phyloP scores from a whole-genome alignment of 2,329 filamentous ascomycete species.

The Trichoderma sp. region DNA sequence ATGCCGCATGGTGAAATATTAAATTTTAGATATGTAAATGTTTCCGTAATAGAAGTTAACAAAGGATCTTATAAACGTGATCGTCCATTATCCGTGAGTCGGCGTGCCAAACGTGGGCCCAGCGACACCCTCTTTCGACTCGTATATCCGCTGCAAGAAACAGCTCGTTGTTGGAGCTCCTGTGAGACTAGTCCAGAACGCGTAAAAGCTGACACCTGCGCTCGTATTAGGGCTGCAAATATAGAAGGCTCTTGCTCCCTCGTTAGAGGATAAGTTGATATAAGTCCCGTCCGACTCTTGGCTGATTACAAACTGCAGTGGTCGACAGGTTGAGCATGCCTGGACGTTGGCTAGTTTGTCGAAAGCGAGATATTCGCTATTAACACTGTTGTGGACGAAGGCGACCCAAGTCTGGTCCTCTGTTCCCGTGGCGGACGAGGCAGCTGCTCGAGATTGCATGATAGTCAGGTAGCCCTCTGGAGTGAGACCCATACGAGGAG shows the following conservation, averaged over 20 bases:
- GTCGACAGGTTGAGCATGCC: constrained; percentile 9
- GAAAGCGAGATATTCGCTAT: neutral
- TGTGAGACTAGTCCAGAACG: constrained; percentile 4
- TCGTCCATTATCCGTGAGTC: neutral
- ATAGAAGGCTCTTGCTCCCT: constrained; percentile 1
- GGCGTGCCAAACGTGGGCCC: constrained; percentile 10
- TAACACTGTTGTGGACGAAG: neutral
- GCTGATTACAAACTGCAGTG: neutral
- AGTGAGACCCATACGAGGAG: constrained; percentile 16
- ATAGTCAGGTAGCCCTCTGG: constrained; percentile 3
- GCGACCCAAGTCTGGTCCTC: constrained; percentile 8
- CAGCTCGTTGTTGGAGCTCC: neutral
- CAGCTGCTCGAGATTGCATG: constrained; percentile 7
- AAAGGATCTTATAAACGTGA: too few species aligned
- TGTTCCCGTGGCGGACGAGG: constrained; percentile 1
- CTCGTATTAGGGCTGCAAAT: neutral
- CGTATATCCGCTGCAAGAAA: constrained; percentile 15
- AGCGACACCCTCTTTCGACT: constrained; percentile 2
- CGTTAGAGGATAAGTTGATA: neutral
- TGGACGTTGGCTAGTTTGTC: neutral
- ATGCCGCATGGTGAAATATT: too few species aligned
- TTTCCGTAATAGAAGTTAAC: neutral
- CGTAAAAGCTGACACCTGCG: neutral
- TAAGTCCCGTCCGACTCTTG: neutral
- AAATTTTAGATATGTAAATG: neutral